phyloP scores from a whole-genome alignment of 768 basidiomycete genomes.

The Albatrellus ellisii region DNA sequence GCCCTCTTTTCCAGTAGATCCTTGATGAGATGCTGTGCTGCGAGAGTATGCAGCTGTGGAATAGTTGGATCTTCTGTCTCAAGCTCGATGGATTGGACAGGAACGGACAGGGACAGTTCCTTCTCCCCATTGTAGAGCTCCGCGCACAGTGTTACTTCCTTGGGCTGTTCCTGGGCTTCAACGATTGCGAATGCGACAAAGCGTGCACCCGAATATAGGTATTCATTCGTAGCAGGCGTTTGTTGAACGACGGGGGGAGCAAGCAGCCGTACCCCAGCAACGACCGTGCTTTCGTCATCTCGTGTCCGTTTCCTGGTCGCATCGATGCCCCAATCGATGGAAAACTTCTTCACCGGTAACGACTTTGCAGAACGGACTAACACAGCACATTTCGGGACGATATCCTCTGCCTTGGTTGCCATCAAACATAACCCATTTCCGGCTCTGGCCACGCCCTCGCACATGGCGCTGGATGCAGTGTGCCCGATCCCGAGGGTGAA shows the following conservation, averaged over 20 bases:
- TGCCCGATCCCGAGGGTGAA: slow-evolving; percentile 49
- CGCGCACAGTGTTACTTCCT: slow-evolving; percentile 16
- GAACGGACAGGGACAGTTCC: slow-evolving; percentile 11
- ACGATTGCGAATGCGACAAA: slow-evolving; percentile 23
- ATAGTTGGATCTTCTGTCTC: slow-evolving; percentile 1
- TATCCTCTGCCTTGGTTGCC: slow-evolving; percentile 32
- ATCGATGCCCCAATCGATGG: slow-evolving; percentile 33
- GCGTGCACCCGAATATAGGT: slow-evolving; percentile 22
- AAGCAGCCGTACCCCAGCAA: too few species aligned
- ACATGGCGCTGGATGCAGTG: slow-evolving; percentile 34
- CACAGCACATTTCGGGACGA: slow-evolving; percentile 33
- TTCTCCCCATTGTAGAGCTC: slow-evolving; percentile 18
- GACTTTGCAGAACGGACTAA: slow-evolving; percentile 39
- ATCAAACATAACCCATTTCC: slow-evolving; percentile 40
- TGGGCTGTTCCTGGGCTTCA: slow-evolving; percentile 14
- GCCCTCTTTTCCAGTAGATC: slow-evolving; percentile 26
- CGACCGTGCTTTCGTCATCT: neutral
- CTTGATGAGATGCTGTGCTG: slow-evolving; percentile 39
- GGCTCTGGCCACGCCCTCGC: slow-evolving; percentile 35
- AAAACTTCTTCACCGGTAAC: slow-evolving; percentile 29
- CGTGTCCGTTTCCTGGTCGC: neutral
- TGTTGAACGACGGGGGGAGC: slow-evolving; percentile 19
- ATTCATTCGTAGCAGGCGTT: slow-evolving; percentile 19
- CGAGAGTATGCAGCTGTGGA: slow-evolving; percentile 35
- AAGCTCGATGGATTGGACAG: slow-evolving; percentile 17